phyloP scores from a whole-genome alignment of 306 rosid genomes.

The Albizia julibrissin region DNA sequence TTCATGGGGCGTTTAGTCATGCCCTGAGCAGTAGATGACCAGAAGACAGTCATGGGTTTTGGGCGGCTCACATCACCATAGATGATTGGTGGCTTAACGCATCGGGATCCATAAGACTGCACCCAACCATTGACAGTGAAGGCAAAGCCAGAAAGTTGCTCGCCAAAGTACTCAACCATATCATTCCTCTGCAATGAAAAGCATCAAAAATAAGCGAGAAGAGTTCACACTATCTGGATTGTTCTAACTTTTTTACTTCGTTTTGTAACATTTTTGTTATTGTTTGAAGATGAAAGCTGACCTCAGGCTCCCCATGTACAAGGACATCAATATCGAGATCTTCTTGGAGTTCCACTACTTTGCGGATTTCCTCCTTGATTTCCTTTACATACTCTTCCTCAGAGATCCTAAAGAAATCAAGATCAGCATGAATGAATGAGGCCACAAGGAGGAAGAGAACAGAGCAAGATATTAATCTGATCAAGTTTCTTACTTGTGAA shows the following conservation, averaged over 20 bases:
- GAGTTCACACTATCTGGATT: background rate
- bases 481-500: constrained; percentile 63
- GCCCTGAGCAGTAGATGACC: constrained; percentile 87
- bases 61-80: constrained; percentile 98
- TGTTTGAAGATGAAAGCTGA: constrained; percentile 37
- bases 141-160: constrained; percentile 92
- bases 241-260: background rate
- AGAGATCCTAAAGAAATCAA: constrained; percentile 58
- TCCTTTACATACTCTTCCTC: constrained; percentile 78
- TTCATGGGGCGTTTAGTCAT: constrained; percentile 88
- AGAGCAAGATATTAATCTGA: constrained; percentile 15
- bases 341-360: constrained; percentile 84
- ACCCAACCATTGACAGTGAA: constrained; percentile 92
- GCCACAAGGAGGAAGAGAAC: constrained; percentile 18
- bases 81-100: constrained; percentile 97
- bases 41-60: constrained; percentile 89
- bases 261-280: background rate
- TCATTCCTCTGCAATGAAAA: constrained; percentile 77
- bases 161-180: constrained; percentile 95
- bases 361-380: constrained; percentile 73
- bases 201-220: constrained; percentile 26
- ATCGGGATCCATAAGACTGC: constrained; percentile 94
- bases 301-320: constrained; percentile 98
- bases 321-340: constrained; percentile 93
- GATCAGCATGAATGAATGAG: constrained; percentile 21